These are phyloP conservation scores for Phlebopus sp. DNA, from an alignment of 1,284 basidiomycete species.

Conservation along the genomic window DNA sequence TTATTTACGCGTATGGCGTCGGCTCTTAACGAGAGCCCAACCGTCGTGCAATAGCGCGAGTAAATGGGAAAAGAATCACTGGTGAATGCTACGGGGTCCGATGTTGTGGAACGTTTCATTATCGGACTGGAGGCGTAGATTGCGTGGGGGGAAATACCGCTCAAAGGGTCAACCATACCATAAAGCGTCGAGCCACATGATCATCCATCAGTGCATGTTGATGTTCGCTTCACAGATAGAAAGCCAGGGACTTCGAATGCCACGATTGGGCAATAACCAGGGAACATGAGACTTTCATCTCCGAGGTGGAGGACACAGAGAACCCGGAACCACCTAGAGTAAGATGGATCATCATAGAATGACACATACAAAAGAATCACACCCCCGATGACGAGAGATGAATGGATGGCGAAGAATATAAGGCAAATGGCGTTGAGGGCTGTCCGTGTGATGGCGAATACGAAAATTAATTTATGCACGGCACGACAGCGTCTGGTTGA, in stretches of 20 bases:
- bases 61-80: background rate
- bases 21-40: background rate
- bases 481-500: slow-evolving; percentile 5
- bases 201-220: slow-evolving; percentile 29
- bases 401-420: slow-evolving; percentile 1
- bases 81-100: slow-evolving; percentile 1
- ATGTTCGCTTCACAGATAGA: slow-evolving; percentile 23
- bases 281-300: slow-evolving; percentile 36
- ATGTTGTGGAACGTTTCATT: slow-evolving; percentile 19
- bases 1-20: background rate
- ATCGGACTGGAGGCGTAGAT: slow-evolving; percentile 14
- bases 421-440: slow-evolving; percentile 5
- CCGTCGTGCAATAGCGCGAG: background rate
- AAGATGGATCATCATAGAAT: slow-evolving; percentile 13
- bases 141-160: slow-evolving; percentile 21
- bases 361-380: background rate
- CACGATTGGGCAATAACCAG: slow-evolving; percentile 25
- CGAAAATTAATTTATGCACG: slow-evolving; percentile 6
- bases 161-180: slow-evolving; percentile 13
- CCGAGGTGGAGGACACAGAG: slow-evolving; percentile 29
- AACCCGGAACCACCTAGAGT: slow-evolving; percentile 18
- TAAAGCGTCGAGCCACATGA: slow-evolving; percentile 19
- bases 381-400: slow-evolving; percentile 24
- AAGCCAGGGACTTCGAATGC: slow-evolving; percentile 20
- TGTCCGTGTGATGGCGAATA: slow-evolving; percentile 4